Base-by-base conservation (phyloP, 352 stramenopile genomes). In the Phytophthora rubi region DNA sequence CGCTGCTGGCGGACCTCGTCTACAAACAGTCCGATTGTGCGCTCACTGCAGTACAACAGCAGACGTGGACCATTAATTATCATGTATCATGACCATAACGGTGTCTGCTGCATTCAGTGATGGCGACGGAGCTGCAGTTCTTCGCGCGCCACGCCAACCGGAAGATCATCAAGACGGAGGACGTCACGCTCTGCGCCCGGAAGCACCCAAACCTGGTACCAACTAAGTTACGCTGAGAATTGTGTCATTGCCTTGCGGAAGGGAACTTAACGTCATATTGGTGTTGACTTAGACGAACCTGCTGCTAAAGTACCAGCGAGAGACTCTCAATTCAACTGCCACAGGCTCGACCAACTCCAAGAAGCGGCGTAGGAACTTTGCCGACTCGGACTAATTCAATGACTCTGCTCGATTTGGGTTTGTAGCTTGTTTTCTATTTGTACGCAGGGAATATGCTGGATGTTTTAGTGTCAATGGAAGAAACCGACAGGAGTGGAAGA, bases 91-190 rank as follows among this genome's bases (percentile, higher is more conserved):
- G 28, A 30, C 4, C 28, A 30, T 30, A 30, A 30, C 28, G 28
- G 28, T 3, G 28, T 49, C 5, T 45, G 30, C 30, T 47, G 16
- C 16, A 39, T 39, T 13, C 51, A 93, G 86, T 93, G 57, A 77
- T 92, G 67, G 86, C 86, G 23, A 89, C 77, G 15, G 86, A 93
- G 63, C 65, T 93, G 62, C 86, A 93, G 66, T 86, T 90, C 52
- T 93, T 93, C 59, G 84, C 86, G 13, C 73, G 79, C 49, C 86
- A 93, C 59, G 83, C 81, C 12, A 90, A 86, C 39, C 81, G 81
- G 33, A 92, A 91, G 62, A 77, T 88, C 32, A 90, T 93, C 56
- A 93, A 93, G 45, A 57, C 79, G 2, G 86, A 93, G 57, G 86
- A 93, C 60, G 82, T 93, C 44, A 63, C 81, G 35, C 75, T 93